Evolutionary conservation across 345 rosid species (phyloP), one percentile per base, ranked within the genome.

Genomic region (Euphorbia tirucalli): DNA sequence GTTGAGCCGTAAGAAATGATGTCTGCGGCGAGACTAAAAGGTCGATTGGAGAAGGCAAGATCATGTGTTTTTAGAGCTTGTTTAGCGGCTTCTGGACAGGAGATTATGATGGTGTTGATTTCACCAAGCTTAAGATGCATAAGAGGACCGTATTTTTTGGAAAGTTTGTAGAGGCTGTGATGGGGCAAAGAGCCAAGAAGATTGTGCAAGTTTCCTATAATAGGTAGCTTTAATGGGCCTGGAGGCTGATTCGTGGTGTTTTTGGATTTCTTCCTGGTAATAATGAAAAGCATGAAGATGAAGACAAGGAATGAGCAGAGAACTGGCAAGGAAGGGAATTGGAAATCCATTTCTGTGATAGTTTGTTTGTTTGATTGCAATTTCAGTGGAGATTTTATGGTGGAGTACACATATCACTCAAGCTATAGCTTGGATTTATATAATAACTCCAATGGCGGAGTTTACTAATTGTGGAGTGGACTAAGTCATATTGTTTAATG

Each of bases 101-200:
- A 52, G 19, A 52, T 9, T 7, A 52, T 5, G 2, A 52, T 52
- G 5, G 35, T 32, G 30, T 46, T 32, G 41, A 55, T 13, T 35
- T 69, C 63, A 11, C 72, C 63, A 22, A 69, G 63, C 19, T 55
- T 61, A 39, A 69, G 63, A 14, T 52, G 50, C 63, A 56, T 69
- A 5, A 69, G n/a, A 1, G 72, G 72, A 22, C 72, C 72, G 24
- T 54, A 54, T n/a, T 56, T 35, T n/a, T 21, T 35, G 28, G 72
- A 48, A 10, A 68, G 55, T 30, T 52, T 10, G 13, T 32, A 21
- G 11, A 68, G 71, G 31, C 71, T 7, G 21, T 24, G 48, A 54
- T 55, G 71, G 21, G 71, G 61, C 22, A 22, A 28, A 30, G 61
- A 31, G 44, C 46, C 71, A 13, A 52, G 16, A 19, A 68, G 32